Percentiles rank a stretch among this genome's conserved stretches.
These are phyloP conservation scores for Penicillium verhagenii DNA, from an alignment of 495 filamentous ascomycete species.

Conservation along the genomic window DNA sequence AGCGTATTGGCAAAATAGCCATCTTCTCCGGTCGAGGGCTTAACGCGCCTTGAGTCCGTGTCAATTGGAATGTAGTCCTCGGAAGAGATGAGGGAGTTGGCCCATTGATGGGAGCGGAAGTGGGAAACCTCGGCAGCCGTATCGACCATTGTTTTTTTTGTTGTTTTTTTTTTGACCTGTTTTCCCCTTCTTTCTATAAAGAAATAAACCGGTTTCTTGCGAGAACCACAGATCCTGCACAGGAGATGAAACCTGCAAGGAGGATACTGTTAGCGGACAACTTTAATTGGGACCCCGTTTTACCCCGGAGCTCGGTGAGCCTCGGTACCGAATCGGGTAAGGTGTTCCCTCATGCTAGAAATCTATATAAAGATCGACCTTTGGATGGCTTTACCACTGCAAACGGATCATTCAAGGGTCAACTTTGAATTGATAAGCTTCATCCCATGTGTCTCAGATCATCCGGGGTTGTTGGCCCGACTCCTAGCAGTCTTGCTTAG, in stretches of 20 bases:
- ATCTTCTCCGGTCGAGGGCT: constrained; percentile 41
- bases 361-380: background rate
- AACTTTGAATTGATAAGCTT: background rate
- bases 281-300: background rate
- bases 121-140: constrained; percentile 19
- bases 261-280: background rate
- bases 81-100: constrained; percentile 30
- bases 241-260: background rate
- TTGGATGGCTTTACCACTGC: background rate
- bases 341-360: background rate
- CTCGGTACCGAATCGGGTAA: constrained; percentile 15
- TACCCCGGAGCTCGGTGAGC: constrained; percentile 8
- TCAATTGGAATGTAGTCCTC: constrained; percentile 33
- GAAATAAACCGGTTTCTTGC: too few species aligned
- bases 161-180: too few species aligned
- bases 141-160: constrained; percentile 19
- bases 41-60: constrained; percentile 37
- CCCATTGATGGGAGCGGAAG: constrained; percentile 25
- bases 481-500: constrained; percentile 8
- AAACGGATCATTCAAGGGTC: background rate
- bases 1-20: constrained; percentile 39
- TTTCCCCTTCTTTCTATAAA: too few species aligned
- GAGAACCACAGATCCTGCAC: background rate
- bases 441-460: constrained; percentile 7
- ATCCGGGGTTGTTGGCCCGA: background rate